Conservation (phyloP, 1,139 yeast genomes). For the Pichia sp. region DNA sequence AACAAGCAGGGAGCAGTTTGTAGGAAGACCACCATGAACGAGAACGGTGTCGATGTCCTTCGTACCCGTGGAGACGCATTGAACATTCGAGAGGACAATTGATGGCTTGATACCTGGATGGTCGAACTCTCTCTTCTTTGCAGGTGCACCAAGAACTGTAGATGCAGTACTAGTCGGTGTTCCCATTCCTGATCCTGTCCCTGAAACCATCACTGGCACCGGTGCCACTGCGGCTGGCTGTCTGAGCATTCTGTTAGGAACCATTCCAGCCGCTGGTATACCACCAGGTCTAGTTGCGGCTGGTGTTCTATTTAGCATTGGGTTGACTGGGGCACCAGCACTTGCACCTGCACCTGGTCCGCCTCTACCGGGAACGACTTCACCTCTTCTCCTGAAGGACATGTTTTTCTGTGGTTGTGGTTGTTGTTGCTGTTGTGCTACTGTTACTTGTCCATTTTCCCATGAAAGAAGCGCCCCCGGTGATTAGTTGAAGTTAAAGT, state of each 20-base stretch:
- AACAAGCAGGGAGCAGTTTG: constrained; percentile 61
- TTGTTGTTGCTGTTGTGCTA: too few species aligned
- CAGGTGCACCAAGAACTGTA: too few species aligned
- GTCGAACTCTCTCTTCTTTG: constrained; percentile 2
- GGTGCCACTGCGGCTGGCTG: background rate
- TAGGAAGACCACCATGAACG: constrained; percentile 79
- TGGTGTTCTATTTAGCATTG: constrained; percentile 8
- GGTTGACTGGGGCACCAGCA: constrained; percentile 4
- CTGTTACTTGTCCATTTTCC: too few species aligned
- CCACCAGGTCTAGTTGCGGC: background rate
- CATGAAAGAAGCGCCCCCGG: too few species aligned
- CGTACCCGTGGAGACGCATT: constrained; percentile 73
- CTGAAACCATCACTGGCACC: background rate
- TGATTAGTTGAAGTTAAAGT: too few species aligned
- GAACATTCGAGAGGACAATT: constrained; percentile 55
- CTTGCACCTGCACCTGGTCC: background rate
- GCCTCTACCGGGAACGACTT: constrained; percentile 36
- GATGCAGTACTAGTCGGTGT: constrained; percentile 2
- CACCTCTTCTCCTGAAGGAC: constrained; percentile 71
- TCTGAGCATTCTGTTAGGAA: background rate
- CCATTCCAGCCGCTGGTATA: background rate
- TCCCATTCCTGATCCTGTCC: too few species aligned
- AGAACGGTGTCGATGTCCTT: constrained; percentile 66
- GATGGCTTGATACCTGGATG: constrained; percentile 68
- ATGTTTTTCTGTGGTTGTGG: constrained; percentile 32